These are phyloP conservation scores for Lophiotrema nucula DNA, from an alignment of 495 filamentous ascomycete genomes.

Conservation along the genomic window DNA sequence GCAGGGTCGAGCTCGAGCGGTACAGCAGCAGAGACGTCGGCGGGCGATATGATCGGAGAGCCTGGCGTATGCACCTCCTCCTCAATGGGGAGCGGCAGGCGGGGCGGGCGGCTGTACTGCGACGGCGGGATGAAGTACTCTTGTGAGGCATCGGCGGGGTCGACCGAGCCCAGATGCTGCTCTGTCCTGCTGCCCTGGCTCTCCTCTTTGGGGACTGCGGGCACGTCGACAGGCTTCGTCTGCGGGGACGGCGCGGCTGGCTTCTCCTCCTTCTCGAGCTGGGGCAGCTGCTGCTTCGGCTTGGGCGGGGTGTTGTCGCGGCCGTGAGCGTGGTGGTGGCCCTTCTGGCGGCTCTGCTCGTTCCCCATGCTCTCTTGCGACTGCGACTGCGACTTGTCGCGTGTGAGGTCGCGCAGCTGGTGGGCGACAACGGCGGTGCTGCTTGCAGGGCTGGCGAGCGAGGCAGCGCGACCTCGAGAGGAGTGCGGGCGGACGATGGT, in stretches of 20 bases:
- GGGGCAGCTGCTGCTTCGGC: background rate
- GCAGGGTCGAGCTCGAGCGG: slow-evolving; percentile 40
- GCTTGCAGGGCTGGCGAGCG: slow-evolving; percentile 23
- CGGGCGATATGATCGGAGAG: slow-evolving; percentile 74
- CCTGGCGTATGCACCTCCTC: slow-evolving; percentile 82
- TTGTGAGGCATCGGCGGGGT: slow-evolving; percentile 28
- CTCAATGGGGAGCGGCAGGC: slow-evolving; percentile 86
- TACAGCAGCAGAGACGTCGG: slow-evolving; percentile 52
- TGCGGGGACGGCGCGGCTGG: slow-evolving; percentile 14
- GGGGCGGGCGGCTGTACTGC: slow-evolving; percentile 72
- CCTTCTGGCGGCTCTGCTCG: slow-evolving; percentile 22
- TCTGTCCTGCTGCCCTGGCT: background rate
- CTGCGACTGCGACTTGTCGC: background rate
- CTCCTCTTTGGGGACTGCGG: slow-evolving; percentile 12
- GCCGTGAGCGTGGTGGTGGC: background rate
- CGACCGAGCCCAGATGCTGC: slow-evolving; percentile 18
- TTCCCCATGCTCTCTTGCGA: slow-evolving; percentile 35
- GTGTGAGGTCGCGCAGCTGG: slow-evolving; percentile 9
- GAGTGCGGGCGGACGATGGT: slow-evolving; percentile 18
- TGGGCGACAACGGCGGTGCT: slow-evolving; percentile 11
- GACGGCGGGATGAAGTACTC: slow-evolving; percentile 36
- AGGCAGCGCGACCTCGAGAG: slow-evolving; percentile 26
- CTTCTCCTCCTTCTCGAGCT: background rate
- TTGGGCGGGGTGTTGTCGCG: too few relatives aligned
- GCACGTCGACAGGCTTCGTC: slow-evolving; percentile 29